Conservation (phyloP, 2,329 filamentous ascomycete genomes). For the Penicillium psychrosexuale region DNA sequence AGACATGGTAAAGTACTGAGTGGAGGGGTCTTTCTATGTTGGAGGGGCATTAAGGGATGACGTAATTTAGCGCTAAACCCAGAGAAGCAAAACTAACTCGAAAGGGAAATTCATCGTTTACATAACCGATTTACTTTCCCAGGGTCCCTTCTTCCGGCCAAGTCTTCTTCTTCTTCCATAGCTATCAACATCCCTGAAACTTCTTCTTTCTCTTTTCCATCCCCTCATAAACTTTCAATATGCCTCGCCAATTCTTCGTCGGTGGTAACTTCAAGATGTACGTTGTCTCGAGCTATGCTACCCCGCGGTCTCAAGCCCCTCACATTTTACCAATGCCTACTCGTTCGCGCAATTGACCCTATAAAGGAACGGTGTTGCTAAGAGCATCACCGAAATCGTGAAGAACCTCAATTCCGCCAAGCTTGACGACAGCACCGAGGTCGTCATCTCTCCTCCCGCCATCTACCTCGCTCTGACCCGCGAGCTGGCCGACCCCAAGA, state of each 20-base stretch:
- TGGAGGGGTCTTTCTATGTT: no score
- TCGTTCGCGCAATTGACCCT: conserved; percentile 14
- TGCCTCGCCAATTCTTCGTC: conserved; percentile 96
- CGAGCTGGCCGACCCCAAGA: conserved; percentile 68
- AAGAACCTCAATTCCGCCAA: conserved; percentile 81
- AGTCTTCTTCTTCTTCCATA: conserved; percentile 10
- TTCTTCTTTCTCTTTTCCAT: conserved; percentile 8
- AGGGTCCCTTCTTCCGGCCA: neutral
- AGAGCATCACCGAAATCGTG: conserved; percentile 88
- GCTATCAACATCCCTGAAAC: conserved; percentile 7
- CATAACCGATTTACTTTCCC: conserved; percentile 8
- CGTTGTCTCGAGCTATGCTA: conserved; percentile 33
- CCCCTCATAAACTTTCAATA: conserved; percentile 51
- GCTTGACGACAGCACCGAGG: conserved; percentile 66
- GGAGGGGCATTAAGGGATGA: no score
- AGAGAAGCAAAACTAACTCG: no score
- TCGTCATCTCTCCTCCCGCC: conserved; percentile 86
- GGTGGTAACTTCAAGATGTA: conserved; percentile 99
- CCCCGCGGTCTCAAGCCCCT: conserved; percentile 27
- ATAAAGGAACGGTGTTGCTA: conserved; percentile 83
- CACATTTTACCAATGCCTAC: conserved; percentile 18
- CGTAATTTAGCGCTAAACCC: no score
- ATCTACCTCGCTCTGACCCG: conserved; percentile 88
- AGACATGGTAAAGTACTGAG: no score
- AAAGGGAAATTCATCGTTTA: neutral